Base-by-base conservation (phyloP, 805 yeast genomes). In the Teunomyces lycoperdinae region DNA sequence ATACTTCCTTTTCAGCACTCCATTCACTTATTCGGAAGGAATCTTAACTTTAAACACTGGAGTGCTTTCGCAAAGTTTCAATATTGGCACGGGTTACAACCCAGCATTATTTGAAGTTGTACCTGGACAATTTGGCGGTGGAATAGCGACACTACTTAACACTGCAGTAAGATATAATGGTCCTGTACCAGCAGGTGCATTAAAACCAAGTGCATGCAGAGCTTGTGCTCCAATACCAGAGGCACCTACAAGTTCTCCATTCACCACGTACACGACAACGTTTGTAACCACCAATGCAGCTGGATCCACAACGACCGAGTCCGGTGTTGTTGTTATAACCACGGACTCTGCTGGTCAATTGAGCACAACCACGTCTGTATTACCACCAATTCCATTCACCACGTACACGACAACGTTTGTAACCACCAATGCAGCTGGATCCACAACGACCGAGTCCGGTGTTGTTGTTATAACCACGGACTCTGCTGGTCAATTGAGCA, bases 381-480 rank as follows among this genome's bases (percentile, higher is more conserved):
- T 10, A n/a, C n/a, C n/a, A n/a, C n/a, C n/a, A n/a, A 2, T 5
- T 31, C 33, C 43, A 14, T 31, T 42, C 38, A 50, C 53, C n/a
- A 42, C 43, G 11, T 49, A 32, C 46, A 41, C 46, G 31, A 39
- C 46, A 6, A 32, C 52, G 8, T 39, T 47, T 33, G 41, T 35
- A 0, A 30, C 49, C 20, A 39, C 50, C 17, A 30, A 42, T 40
- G 16, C 42, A 7, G 46, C 40, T 14, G 44, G 47, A 5, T 11
- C 39, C 28, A 43, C 44, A 13, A 20, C 45, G 1, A 43, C 52
- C 17, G 44, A 38, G 4, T 49, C 60, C 27, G 47, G 53, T 13
- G 50, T 40, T 17, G 53, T 45, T 13, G 38, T 53, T 34, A 55
- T 58, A 16, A 57, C 64, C 5, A 59, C 63, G 14, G 52, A 60